phyloP scores from a whole-genome alignment of 805 yeast species.

The Wickerhamomyces silvicola region DNA sequence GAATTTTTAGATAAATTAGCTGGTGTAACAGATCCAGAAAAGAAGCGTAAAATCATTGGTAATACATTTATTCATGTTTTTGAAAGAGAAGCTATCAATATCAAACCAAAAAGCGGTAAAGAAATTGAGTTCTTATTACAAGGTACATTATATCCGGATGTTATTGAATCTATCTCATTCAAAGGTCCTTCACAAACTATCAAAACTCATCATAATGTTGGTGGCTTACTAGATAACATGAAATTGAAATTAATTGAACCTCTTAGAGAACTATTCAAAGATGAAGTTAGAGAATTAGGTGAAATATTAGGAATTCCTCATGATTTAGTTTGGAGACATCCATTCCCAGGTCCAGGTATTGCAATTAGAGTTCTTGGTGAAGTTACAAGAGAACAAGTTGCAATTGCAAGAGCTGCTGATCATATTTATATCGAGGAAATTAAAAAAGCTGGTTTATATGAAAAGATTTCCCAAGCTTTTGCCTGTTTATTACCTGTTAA shows the following conservation, averaged over 20 bases:
- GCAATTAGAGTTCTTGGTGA: constrained; percentile 98
- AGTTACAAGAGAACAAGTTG: constrained; percentile 88
- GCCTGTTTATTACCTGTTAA: constrained; percentile 96
- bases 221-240: constrained; percentile 97
- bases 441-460: constrained; percentile 85
- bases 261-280: constrained; percentile 95
- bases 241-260: constrained; percentile 98
- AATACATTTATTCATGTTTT: constrained; percentile 95
- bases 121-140: constrained; percentile 91
- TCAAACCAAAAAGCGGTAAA: constrained; percentile 82
- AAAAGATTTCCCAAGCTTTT: constrained; percentile 93
- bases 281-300: constrained; percentile 96
- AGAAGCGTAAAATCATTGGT: constrained; percentile 97
- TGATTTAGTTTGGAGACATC: constrained; percentile 99
- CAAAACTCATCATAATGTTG: constrained; percentile 99
- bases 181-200: constrained; percentile 99
- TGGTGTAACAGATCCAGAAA: constrained; percentile 97
- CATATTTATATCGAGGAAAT: constrained; percentile 94
- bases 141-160: constrained; percentile 98
- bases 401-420: constrained; percentile 97
- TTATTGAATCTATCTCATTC: constrained; percentile 96
- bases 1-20: constrained; percentile 79
- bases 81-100: constrained; percentile 90
- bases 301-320: constrained; percentile 91
- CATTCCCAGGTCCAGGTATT: constrained; percentile 99